Conservation (phyloP, 75 land plant species). For the Pseudotsuga menziesii region DNA sequence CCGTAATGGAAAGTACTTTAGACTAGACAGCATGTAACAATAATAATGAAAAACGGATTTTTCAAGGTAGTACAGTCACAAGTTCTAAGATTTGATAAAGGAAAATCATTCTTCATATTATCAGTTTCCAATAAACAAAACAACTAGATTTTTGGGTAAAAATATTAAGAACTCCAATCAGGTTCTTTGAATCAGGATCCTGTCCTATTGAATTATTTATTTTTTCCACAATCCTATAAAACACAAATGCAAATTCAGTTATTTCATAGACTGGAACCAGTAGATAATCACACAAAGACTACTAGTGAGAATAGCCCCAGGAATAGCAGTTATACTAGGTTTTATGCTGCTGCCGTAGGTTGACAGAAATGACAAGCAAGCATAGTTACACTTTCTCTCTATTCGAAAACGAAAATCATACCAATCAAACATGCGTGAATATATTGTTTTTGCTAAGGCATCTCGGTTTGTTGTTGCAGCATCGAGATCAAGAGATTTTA, state of each 20-base stretch:
- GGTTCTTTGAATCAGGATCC: conserved; percentile 67
- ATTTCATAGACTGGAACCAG: neutral
- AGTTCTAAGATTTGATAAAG: neutral
- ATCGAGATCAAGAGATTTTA: conserved; percentile 63
- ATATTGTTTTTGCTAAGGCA: conserved; percentile 88
- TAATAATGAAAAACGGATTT: neutral
- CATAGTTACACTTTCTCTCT: neutral
- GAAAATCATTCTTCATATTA: neutral
- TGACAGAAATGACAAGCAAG: neutral
- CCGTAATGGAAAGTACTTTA: neutral
- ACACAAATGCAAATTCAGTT: neutral
- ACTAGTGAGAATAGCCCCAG: neutral
- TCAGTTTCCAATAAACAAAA: neutral
- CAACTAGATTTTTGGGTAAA: neutral
- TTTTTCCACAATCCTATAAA: conserved; percentile 82
- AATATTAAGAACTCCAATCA: conserved; percentile 72
- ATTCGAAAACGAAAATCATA: conserved; percentile 10
- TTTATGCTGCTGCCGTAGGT: neutral
- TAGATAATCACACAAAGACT: neutral
- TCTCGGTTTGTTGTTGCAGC: conserved; percentile 81
- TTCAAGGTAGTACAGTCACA: neutral
- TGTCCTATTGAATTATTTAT: conserved; percentile 92
- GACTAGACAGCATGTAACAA: neutral
- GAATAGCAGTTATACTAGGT: neutral
- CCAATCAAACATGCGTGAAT: conserved; percentile 92